Evolutionary conservation across 2,329 filamentous ascomycete genomes (phyloP), one percentile per base, ranked within the genome.

Genomic region (Fusarium coicis): DNA sequence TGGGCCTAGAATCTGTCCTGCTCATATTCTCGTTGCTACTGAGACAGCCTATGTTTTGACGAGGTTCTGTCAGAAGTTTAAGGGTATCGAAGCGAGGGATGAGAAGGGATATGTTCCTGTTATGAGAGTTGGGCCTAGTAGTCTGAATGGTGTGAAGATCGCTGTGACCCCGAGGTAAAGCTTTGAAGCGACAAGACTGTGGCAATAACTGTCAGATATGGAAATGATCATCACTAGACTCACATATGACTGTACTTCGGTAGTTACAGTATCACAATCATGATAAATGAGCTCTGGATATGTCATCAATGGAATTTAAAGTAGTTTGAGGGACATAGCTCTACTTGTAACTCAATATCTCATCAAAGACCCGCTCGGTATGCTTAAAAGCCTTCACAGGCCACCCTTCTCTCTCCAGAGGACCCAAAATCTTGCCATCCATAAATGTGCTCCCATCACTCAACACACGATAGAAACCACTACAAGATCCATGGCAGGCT

Each of bases 41-140:
- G 56, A 59, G 36, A 59, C 56, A 5, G 56, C 56, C 1, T 59
- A 59, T 34, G 56, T 59, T 1, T 18, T 59, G 28, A 28, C 56
- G 4, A 26, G 56, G 2, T 59, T 59, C 5, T 59, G 44, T 4
- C 56, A 59, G 10, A 50, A 37, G 36, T 59, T 59, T 0, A 40
- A 53, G 28, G 23, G 26, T 0, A 39, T 59, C 16, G 44, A 59
- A 14, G 56, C 44, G 36, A 53, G 56, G 34, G 56, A 59, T 21
- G 36, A 53, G 28, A 32, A 36, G 30, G 44, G 28, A 1, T 59
- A 59, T 42, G 56, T 59, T 26, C 56, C 56, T 21, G 56, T 59
- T 53, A 59, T 59, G 56, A 59, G 56, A n/a, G 44, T 59, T 42
- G 56, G 56, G 16, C 56, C 56, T 1, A 59, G 56, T 40, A 59